Conservation (phyloP, 306 rosid species). For the Trifolium repens region DNA sequence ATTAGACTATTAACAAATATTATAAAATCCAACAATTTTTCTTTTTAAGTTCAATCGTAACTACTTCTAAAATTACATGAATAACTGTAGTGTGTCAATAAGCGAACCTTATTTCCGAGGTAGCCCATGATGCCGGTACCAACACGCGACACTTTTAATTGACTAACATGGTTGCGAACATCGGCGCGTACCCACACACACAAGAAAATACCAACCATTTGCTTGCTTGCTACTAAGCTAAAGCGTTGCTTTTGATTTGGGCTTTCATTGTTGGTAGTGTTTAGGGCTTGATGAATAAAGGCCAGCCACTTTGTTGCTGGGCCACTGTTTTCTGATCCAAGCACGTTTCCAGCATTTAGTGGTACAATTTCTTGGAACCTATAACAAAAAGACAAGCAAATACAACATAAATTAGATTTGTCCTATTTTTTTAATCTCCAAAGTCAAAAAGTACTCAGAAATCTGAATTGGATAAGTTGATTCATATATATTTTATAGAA, state of each 20-base stretch:
- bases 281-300: constrained; percentile 66
- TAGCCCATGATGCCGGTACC: constrained; percentile 95
- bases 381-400: constrained; percentile 6
- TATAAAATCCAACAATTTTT: too few species aligned
- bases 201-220: constrained; percentile 92
- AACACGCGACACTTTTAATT: constrained; percentile 70
- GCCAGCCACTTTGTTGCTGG: constrained; percentile 81
- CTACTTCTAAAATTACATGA: not conserved
- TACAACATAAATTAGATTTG: not conserved
- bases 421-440: not conserved
- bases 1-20: too few species aligned
- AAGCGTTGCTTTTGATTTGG: constrained; percentile 35
- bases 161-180: constrained; percentile 50
- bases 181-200: constrained; percentile 75
- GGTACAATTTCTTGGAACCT: constrained; percentile 99
- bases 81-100: too few species aligned
- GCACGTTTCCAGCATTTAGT: constrained; percentile 81
- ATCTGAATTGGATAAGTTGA: not conserved
- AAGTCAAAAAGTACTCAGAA: too few species aligned
- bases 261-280: constrained; percentile 20
- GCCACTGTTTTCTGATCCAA: constrained; percentile 81
- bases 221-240: constrained; percentile 76
- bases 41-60: not conserved
- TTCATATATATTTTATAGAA: too few species aligned
- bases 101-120: constrained; percentile 84